Conservation (phyloP, 2,329 filamentous ascomycete species). For the Aspergillus terreus region DNA sequence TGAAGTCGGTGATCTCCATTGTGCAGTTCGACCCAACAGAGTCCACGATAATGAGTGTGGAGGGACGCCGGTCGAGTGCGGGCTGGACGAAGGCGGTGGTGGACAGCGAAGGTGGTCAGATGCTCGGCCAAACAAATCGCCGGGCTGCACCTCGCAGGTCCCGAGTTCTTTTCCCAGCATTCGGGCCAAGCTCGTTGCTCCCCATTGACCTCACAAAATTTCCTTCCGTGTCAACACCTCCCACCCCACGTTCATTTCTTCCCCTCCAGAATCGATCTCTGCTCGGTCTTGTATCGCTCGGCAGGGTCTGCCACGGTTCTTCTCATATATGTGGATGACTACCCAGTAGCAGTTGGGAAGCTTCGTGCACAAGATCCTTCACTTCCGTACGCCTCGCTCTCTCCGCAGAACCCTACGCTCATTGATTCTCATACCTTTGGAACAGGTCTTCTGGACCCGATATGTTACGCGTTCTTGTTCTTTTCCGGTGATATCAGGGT, state of each 20-base stretch:
- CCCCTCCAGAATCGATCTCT: neutral
- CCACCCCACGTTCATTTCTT: neutral
- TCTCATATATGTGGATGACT: neutral
- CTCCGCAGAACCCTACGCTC: neutral
- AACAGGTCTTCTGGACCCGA: constrained; percentile 14
- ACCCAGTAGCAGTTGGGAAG: constrained; percentile 4
- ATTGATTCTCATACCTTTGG: constrained; percentile 2
- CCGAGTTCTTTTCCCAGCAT: constrained; percentile 18
- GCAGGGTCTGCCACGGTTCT: neutral
- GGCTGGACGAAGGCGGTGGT: constrained; percentile 17
- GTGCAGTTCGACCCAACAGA: constrained; percentile 1
- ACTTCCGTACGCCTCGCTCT: constrained; percentile 6
- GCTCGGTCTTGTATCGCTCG: neutral
- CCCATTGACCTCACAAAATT: constrained; percentile 15
- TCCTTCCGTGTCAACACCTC: constrained; percentile 11
- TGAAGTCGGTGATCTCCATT: constrained; percentile 89
- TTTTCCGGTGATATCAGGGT: constrained; percentile 23
- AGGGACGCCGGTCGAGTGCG: constrained; percentile 9
- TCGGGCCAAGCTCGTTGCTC: constrained; percentile 17
- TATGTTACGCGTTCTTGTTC: constrained; percentile 23
- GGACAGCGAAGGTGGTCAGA: constrained; percentile 19
- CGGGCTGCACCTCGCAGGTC: constrained; percentile 21
- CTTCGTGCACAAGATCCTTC: constrained; percentile 8
- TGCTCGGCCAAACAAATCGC: constrained; percentile 32
- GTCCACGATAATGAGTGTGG: too few relatives aligned